These are phyloP conservation scores for Blastocystis hominis DNA, from an alignment of 352 stramenopile genomes.

Conservation along the genomic window DNA sequence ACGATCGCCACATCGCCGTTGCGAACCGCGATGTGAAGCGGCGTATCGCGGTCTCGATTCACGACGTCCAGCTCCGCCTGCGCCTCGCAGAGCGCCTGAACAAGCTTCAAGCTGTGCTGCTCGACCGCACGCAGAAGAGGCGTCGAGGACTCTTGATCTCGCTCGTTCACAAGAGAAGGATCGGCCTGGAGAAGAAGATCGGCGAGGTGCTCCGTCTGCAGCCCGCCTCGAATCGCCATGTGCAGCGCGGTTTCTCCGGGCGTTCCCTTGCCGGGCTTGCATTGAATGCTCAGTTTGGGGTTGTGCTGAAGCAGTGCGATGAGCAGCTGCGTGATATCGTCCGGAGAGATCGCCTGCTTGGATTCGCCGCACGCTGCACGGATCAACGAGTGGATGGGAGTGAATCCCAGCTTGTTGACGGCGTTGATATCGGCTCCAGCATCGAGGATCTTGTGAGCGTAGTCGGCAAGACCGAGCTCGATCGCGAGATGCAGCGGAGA, in stretches of 20 bases:
- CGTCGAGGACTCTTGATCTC: slow-evolving; percentile 20
- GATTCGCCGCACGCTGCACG: background rate
- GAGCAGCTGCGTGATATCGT: background rate
- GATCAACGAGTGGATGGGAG: background rate
- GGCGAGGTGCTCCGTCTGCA: background rate
- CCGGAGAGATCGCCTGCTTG: background rate
- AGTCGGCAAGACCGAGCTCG: slow-evolving; percentile 27
- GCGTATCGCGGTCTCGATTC: background rate
- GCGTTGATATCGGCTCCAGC: slow-evolving; percentile 1
- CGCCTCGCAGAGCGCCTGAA: slow-evolving; percentile 16
- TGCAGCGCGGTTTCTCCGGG: background rate
- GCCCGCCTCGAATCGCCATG: slow-evolving; percentile 49
- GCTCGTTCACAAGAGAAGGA: background rate
- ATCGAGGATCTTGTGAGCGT: background rate
- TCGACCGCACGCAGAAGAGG: slow-evolving; percentile 43
- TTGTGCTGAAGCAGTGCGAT: background rate
- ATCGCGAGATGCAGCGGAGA: slow-evolving; percentile 39
- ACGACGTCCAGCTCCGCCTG: slow-evolving; percentile 13
- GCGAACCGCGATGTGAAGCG: slow-evolving; percentile 41
- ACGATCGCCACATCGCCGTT: slow-evolving; percentile 43
- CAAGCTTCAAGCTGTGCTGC: background rate
- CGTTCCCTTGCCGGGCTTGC: background rate
- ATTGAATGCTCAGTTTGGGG: background rate
- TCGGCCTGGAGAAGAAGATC: background rate
- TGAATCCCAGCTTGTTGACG: background rate